A percentile compares a stretch with the other conserved stretches of the same genome.
These are phyloP conservation scores for Fusarium mangiferae DNA, from an alignment of 2,329 filamentous ascomycete species.

Conservation along the genomic window DNA sequence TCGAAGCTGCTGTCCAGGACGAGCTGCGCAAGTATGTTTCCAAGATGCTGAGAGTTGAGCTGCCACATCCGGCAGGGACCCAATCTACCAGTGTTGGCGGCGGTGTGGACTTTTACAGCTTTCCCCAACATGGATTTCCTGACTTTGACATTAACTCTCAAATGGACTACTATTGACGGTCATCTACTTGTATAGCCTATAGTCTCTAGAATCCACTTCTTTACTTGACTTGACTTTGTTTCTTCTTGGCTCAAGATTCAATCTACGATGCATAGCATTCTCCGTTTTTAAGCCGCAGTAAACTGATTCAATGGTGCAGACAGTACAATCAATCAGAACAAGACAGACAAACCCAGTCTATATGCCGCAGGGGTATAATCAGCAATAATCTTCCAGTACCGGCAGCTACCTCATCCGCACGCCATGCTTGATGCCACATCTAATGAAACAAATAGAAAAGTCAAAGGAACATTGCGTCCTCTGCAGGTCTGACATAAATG, in stretches of 20 bases:
- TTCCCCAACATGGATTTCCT: slow-evolving; percentile 1
- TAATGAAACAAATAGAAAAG: slow-evolving; percentile 19
- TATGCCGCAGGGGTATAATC: slow-evolving; percentile 37
- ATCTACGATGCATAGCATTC: neutral
- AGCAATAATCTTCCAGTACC: slow-evolving; percentile 18
- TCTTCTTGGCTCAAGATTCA: neutral
- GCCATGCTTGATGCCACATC: slow-evolving; percentile 23
- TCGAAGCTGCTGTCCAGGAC: slow-evolving; percentile 26
- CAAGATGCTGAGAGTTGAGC: slow-evolving; percentile 21
- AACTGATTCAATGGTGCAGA: neutral
- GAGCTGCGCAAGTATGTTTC: slow-evolving; percentile 34
- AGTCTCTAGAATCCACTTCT: neutral
- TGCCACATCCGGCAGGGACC: slow-evolving; percentile 28
- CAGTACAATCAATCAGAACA: slow-evolving; percentile 5
- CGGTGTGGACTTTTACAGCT: neutral
- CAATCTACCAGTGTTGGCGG: neutral
- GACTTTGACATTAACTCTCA: slow-evolving; percentile 9
- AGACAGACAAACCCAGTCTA: slow-evolving; percentile 20
- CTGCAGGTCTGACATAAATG: slow-evolving; percentile 5
- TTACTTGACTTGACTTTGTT: neutral
- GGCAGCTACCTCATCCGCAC: slow-evolving; percentile 4
- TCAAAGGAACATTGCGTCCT: neutral
- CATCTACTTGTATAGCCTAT: neutral
- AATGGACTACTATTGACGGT: neutral
- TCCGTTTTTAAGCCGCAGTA: neutral